Evolutionary conservation across 2,329 filamentous ascomycete species (phyloP), one percentile per base, ranked within the genome.

Genomic region (Aspergillus floridensis): DNA sequence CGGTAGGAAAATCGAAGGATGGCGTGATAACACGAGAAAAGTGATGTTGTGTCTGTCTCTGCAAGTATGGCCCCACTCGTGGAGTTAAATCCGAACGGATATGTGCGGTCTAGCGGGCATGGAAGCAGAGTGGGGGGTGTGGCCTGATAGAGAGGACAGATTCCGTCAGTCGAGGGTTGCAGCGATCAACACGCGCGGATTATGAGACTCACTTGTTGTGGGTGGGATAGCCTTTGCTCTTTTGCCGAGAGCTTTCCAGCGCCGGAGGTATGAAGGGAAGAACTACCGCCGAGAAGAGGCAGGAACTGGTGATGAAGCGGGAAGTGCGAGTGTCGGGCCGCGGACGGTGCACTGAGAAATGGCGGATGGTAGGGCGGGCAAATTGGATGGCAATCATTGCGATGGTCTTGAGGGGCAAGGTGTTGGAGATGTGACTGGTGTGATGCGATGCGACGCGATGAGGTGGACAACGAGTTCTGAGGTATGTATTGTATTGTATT

Each of bases 221-320:
- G 63, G 74, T 73, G 14, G 75, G 70, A 51, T 72, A 74, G 35
- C 74, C 74, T 12, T 68, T 68, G 48, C 72, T 76, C 62, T 70
- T 73, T 62, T 79, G 74, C 35, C 76, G 72, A 35, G 76, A 78
- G 60, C 77, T 79, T 61, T 80, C 78, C 11, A 80, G 68, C 4
- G 79, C 79, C 6, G 79, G 78, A 29, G 79, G 79, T 3, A 80
- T 73, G 61, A 80, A 80, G 5, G 79, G 78, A 5, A 80, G 66
- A 19, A 79, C 71, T 21, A 80, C 77, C 2, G 74, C 76, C 1
- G 77, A 76, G 46, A 75, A 67, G 14, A 80, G 70, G 60, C 77
- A 77, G 14, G 76, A 76, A 54, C 70, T 72, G 49, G 77, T 72
- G 31, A 79, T 64, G 48, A 77, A 74, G 38, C 76, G 76, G 47